These are phyloP conservation scores for Citrullus mucosospermus DNA, from an alignment of 306 rosid genomes.

Conservation along the genomic window DNA sequence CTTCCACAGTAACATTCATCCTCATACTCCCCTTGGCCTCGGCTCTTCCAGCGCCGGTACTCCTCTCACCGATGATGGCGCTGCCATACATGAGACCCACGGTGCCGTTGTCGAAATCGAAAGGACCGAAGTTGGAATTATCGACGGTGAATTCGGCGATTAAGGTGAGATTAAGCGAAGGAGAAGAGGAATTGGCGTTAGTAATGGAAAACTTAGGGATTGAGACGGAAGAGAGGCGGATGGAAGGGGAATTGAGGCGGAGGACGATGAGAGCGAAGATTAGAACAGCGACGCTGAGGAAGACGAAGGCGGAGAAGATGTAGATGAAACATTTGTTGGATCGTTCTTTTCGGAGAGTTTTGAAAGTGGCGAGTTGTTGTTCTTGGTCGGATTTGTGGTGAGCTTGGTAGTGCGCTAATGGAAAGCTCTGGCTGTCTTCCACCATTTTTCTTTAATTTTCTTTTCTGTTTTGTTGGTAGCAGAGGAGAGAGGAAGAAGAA, in stretches of 20 bases:
- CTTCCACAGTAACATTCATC: constrained; percentile 14
- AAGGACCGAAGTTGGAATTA: constrained; percentile 46
- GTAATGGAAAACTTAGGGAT: constrained; percentile 2
- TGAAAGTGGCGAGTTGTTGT: constrained; percentile 12
- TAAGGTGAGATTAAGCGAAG: constrained; percentile 25
- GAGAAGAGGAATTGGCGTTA: constrained; percentile 5
- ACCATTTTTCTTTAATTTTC: constrained; percentile 6
- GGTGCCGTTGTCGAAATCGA: constrained; percentile 18
- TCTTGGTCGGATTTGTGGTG: constrained; percentile 25
- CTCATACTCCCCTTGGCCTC: constrained; percentile 13
- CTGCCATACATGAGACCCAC: constrained; percentile 19
- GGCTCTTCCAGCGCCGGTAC: constrained; percentile 8
- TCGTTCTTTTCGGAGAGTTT: constrained; percentile 17
- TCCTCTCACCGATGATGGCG: constrained; percentile 14
- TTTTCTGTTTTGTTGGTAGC: too few species aligned
- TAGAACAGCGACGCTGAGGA: constrained; percentile 18
- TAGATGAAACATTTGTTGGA: constrained; percentile 49
- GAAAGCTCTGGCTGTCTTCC: constrained; percentile 23
- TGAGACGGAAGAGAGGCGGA: constrained; percentile 20
- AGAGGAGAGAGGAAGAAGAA: neutral
- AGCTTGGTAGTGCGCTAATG: constrained; percentile 9
- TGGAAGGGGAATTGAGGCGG: constrained; percentile 23
- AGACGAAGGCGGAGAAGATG: constrained; percentile 28
- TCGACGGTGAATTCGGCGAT: constrained; percentile 14
- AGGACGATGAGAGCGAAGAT: constrained; percentile 29